Percentiles rank a stretch among this genome's conserved stretches.
phyloP scores from a whole-genome alignment of 495 filamentous ascomycete genomes.

The Cairneyella variabilis region DNA sequence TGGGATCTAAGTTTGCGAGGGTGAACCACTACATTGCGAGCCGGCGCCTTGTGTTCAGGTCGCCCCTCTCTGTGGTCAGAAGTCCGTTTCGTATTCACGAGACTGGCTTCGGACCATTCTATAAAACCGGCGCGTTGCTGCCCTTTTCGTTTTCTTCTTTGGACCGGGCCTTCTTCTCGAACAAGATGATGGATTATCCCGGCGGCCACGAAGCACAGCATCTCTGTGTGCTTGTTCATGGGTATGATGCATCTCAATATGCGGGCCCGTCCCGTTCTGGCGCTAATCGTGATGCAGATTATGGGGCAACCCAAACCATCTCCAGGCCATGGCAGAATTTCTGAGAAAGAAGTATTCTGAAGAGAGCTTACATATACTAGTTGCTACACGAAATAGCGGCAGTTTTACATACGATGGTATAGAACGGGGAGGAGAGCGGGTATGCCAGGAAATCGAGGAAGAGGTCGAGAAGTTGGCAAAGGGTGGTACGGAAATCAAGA shows the following conservation, averaged over 20 bases:
- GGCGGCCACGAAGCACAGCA: constrained; percentile 50
- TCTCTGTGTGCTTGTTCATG: constrained; percentile 92
- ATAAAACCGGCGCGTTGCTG: too few relatives aligned
- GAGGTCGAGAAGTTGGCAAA: constrained; percentile 61
- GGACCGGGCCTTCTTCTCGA: constrained; percentile 23
- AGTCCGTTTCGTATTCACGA: constrained; percentile 16
- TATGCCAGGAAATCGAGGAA: constrained; percentile 84
- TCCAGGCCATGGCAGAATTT: constrained; percentile 64
- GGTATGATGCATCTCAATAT: constrained; percentile 48
- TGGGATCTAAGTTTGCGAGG: too few relatives aligned
- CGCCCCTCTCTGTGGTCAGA: constrained; percentile 8
- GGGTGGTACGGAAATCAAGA: constrained; percentile 67
- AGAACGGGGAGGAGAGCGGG: constrained; percentile 83
- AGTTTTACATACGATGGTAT: constrained; percentile 93
- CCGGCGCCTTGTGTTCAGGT: background rate
- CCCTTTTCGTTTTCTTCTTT: constrained; percentile 28
- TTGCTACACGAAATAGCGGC: constrained; percentile 74
- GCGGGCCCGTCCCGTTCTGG: background rate
- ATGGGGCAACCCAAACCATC: constrained; percentile 89
- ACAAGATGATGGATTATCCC: constrained; percentile 30
- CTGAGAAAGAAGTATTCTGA: constrained; percentile 62
- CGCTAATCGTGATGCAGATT: constrained; percentile 44
- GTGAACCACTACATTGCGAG: too few relatives aligned
- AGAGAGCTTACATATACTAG: constrained; percentile 60
- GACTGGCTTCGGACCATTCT: too few relatives aligned